Evolutionary conservation across 495 filamentous ascomycete genomes (phyloP).

Genomic region (Podospora pseudoanserina): DNA sequence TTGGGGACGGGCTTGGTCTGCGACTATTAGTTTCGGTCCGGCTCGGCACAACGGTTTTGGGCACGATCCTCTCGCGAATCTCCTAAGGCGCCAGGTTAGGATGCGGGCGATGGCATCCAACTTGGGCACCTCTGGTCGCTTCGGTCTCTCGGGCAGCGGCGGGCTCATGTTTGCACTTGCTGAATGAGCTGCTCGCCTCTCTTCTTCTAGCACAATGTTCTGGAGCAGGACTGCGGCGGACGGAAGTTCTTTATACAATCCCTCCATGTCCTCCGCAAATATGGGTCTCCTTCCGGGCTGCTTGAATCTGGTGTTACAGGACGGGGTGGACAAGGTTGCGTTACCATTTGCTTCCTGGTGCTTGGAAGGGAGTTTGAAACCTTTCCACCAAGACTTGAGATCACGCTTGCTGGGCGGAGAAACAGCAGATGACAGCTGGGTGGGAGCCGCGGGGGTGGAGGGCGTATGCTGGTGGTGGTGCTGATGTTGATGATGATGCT

Average conservation of each 20-base stretch:
- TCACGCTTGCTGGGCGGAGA: conserved; percentile 74
- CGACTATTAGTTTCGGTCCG: conserved; percentile 26
- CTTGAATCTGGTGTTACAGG: conserved; percentile 9
- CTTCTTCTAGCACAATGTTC: conserved; percentile 18
- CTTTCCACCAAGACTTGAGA: conserved; percentile 87
- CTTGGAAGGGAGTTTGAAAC: conserved; percentile 71
- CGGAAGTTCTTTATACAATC: conserved; percentile 17
- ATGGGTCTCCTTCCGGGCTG: conserved; percentile 16
- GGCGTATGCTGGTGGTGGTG: conserved; percentile 14
- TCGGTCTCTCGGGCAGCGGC: conserved; percentile 12
- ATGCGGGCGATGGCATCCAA: conserved; percentile 22
- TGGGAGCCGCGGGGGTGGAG: conserved; percentile 15
- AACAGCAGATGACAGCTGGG: conserved; percentile 30
- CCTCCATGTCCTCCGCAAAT: conserved; percentile 25
- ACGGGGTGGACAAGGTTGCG: conserved; percentile 24
- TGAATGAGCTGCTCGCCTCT: conserved; percentile 20
- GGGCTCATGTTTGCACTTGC: conserved; percentile 35
- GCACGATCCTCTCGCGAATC: conserved; percentile 13
- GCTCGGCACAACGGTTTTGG: conserved; percentile 8
- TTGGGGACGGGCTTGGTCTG: conserved; percentile 37
- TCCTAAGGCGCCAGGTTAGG: conserved; percentile 19
- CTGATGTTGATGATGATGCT: conserved; percentile 7
- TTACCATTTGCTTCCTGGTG: conserved; percentile 78
- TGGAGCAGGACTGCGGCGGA: conserved; percentile 19
- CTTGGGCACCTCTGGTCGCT: conserved; percentile 16